Conservation (phyloP, 1,139 yeast species). For the Sugiyamaella grinbergsii region DNA sequence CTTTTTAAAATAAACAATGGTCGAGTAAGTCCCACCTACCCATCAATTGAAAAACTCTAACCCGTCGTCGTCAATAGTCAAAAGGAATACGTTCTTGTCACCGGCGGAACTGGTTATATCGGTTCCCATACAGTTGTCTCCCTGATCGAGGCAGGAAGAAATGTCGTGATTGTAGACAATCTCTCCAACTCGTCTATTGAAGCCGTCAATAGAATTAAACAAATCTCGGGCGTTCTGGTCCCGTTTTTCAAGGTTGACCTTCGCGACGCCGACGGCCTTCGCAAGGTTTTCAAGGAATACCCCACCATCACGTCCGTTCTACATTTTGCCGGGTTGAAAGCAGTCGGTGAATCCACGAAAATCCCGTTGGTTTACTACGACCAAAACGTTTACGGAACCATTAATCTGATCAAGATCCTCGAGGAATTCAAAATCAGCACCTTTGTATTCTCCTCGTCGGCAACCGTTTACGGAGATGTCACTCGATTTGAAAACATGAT, state of each 20-base stretch:
- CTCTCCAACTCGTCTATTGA: slow-evolving; percentile 68
- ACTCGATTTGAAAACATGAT: slow-evolving; percentile 72
- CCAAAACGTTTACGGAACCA: slow-evolving; percentile 68
- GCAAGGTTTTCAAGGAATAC: slow-evolving; percentile 53
- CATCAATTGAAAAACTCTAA: no score
- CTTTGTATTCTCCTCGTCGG: slow-evolving; percentile 77
- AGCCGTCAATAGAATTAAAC: slow-evolving; percentile 66
- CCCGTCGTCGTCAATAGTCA: neutral
- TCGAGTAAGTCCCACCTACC: slow-evolving; percentile 6
- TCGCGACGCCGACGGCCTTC: slow-evolving; percentile 53
- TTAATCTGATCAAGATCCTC: slow-evolving; percentile 60
- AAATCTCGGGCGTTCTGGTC: slow-evolving; percentile 51
- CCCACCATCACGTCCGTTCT: slow-evolving; percentile 60
- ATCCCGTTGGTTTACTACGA: slow-evolving; percentile 73
- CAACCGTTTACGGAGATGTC: slow-evolving; percentile 85
- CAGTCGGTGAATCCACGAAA: slow-evolving; percentile 78
- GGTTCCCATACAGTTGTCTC: slow-evolving; percentile 81
- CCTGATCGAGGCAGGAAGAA: slow-evolving; percentile 62
- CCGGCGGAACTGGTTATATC: slow-evolving; percentile 89
- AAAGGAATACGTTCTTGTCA: slow-evolving; percentile 55
- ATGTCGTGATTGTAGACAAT: slow-evolving; percentile 73
- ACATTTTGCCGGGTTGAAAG: slow-evolving; percentile 86
- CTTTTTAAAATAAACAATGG: slow-evolving; percentile 1
- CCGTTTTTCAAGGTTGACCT: slow-evolving; percentile 66
- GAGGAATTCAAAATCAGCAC: slow-evolving; percentile 50